Evolutionary conservation across 371 early-diverging fungal genomes (phyloP).

Genomic region (Rhizopus arrhizus): DNA sequence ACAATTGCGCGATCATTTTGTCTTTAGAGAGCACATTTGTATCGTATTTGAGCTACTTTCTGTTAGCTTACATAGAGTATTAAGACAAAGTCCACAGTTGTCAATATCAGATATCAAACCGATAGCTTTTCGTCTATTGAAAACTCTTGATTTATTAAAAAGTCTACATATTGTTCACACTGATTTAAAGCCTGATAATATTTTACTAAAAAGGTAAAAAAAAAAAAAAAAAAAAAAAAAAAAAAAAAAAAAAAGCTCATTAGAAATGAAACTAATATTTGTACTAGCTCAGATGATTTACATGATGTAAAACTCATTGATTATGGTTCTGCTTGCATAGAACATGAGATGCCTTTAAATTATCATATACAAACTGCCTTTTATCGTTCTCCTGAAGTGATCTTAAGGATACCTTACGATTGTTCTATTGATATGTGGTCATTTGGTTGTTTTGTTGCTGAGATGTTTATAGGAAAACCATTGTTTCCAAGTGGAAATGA

Average conservation of each 20-base stretch:
- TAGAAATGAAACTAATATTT: not conserved
- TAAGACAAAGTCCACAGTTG: constrained; percentile 82
- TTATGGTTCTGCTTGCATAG: constrained; percentile 95
- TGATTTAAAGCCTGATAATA: constrained; percentile 98
- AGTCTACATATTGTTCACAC: constrained; percentile 93
- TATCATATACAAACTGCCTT: constrained; percentile 97
- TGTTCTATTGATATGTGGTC: constrained; percentile 99
- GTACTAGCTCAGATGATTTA: constrained; percentile 59
- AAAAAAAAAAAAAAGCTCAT: no score
- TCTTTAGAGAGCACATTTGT: constrained; percentile 88
- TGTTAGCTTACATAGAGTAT: constrained; percentile 92
- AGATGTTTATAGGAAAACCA: constrained; percentile 89
- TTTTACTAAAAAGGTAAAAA: constrained; percentile 81
- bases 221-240: not conserved
- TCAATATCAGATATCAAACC: constrained; percentile 81
- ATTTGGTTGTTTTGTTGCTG: constrained; percentile 98
- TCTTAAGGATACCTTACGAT: constrained; percentile 88
- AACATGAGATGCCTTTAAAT: constrained; percentile 73
- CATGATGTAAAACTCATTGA: constrained; percentile 96
- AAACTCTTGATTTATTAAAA: constrained; percentile 80
- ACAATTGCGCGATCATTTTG: constrained; percentile 84
- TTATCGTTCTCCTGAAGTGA: constrained; percentile 96
- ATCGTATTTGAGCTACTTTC: constrained; percentile 94
- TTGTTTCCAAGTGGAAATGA: constrained; percentile 93
- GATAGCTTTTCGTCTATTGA: constrained; percentile 86